phyloP scores from a whole-genome alignment of 176 grass and related monocot genomes.

The Pharus latifolius region DNA sequence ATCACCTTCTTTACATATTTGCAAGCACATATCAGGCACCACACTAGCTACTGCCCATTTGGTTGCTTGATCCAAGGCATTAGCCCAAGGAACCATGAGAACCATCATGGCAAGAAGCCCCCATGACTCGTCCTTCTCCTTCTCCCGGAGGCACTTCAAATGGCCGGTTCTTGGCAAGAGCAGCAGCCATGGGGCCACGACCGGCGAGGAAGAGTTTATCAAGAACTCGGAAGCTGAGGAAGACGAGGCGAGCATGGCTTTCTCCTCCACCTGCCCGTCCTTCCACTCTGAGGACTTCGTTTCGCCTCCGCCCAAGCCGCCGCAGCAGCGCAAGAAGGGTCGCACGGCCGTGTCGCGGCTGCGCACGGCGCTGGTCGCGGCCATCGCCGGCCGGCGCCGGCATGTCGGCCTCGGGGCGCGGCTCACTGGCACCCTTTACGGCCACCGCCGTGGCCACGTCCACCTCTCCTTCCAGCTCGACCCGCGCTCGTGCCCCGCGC shows the following conservation, averaged over 20 bases:
- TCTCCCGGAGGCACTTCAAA: conserved; percentile 85
- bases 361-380: conserved; percentile 36
- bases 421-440: conserved; percentile 74
- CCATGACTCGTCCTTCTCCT: conserved; percentile 80
- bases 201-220: conserved; percentile 17
- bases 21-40: neutral
- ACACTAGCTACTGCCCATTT: too few relatives aligned
- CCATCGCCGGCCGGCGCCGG: conserved; percentile 38
- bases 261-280: conserved; percentile 41
- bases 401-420: conserved; percentile 48
- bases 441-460: conserved; percentile 69
- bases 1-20: neutral
- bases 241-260: conserved; percentile 35
- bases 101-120: conserved; percentile 76
- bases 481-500: conserved; percentile 51
- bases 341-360: conserved; percentile 34
- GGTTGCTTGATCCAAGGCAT: too few relatives aligned
- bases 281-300: conserved; percentile 47
- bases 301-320: conserved; percentile 6
- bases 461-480: conserved; percentile 71
- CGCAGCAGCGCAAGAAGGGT: conserved; percentile 24
- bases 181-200: conserved; percentile 14
- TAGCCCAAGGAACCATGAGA: conserved; percentile 47
- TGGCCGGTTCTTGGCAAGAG: conserved; percentile 69
- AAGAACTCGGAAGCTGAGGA: conserved; percentile 22